phyloP scores from a whole-genome alignment of 768 basidiomycete genomes.

The Rhodotorula kratochvilovae region DNA sequence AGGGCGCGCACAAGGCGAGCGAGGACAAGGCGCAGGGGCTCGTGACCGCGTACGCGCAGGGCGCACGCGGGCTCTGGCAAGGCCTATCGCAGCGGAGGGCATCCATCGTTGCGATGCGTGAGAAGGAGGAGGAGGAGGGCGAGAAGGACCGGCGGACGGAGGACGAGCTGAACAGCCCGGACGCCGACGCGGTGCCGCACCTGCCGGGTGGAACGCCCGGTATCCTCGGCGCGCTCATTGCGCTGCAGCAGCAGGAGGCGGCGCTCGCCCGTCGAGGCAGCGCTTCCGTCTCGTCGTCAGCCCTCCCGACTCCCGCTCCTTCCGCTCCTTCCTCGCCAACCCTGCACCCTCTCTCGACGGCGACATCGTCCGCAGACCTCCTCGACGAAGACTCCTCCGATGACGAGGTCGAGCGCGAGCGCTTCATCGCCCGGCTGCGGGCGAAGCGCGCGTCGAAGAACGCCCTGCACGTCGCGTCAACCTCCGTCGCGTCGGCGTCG shows the following conservation, averaged over 20 bases:
- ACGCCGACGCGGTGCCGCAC: conserved; percentile 23
- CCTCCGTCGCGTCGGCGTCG: background rate
- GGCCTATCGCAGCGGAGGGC: conserved; percentile 14
- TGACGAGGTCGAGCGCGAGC: conserved; percentile 37
- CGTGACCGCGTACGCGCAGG: conserved; percentile 8
- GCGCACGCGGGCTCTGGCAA: background rate
- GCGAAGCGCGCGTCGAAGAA: conserved; percentile 33
- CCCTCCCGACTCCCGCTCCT: conserved; percentile 40
- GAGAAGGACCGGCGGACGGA: background rate
- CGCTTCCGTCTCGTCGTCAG: conserved; percentile 39
- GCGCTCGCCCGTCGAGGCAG: background rate
- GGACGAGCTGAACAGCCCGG: conserved; percentile 37
- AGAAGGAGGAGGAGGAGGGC: background rate
- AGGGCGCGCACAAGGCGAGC: background rate
- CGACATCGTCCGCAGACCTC: conserved; percentile 4
- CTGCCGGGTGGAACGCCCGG: conserved; percentile 46
- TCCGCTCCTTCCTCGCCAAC: conserved; percentile 3
- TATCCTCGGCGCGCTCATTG: conserved; percentile 62
- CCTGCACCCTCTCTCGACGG: background rate
- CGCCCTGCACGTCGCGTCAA: conserved; percentile 7
- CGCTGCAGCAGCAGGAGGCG: conserved; percentile 57
- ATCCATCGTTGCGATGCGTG: background rate
- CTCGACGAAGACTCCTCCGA: conserved; percentile 34
- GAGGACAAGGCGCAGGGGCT: background rate
- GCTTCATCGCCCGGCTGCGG: conserved; percentile 33